Percentiles rank a stretch among this genome's conserved stretches.
Conservation (phyloP, 345 rosid genomes). For the Populus tremula region DNA sequence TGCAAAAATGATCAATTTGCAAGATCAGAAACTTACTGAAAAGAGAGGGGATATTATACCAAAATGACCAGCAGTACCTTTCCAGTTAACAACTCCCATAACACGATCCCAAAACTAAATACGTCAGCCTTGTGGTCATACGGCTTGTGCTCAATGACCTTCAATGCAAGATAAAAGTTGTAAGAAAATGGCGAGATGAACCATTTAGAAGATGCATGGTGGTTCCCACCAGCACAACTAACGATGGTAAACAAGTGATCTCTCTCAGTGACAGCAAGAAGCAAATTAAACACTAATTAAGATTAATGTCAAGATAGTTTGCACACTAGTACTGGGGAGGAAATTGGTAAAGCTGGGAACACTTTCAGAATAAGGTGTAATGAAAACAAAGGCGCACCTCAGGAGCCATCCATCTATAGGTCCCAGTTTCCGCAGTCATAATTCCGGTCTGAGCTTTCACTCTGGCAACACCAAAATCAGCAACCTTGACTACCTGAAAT, state of each 20-base stretch:
- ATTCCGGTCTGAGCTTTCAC: conserved; percentile 89
- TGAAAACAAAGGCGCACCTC: conserved; percentile 53
- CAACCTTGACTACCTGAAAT: conserved; percentile 87
- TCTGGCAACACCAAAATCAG: conserved; percentile 98
- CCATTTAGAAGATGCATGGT: conserved; percentile 1
- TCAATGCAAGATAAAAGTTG: conserved; percentile 33
- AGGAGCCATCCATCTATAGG: conserved; percentile 99
- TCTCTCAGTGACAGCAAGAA: not conserved
- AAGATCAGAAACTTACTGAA: not conserved
- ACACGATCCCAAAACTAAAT: conserved; percentile 82
- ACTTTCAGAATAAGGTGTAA: not conserved
- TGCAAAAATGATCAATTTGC: not conserved
- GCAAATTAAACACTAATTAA: not conserved
- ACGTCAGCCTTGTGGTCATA: conserved; percentile 98
- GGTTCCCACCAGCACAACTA: not conserved
- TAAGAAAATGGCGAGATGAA: conserved; percentile 31
- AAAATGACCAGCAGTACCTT: conserved; percentile 48
- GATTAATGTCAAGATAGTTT: not conserved
- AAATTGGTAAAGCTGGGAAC: not conserved
- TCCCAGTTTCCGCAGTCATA: conserved; percentile 99
- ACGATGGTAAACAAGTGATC: not conserved
- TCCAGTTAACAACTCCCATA: conserved; percentile 93
- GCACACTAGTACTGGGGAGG: not conserved
- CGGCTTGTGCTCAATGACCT: conserved; percentile 96
- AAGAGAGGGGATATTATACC: not conserved